These are phyloP conservation scores for Cordyceps fumosorosea DNA, from an alignment of 2,329 filamentous ascomycete genomes.

Conservation along the genomic window DNA sequence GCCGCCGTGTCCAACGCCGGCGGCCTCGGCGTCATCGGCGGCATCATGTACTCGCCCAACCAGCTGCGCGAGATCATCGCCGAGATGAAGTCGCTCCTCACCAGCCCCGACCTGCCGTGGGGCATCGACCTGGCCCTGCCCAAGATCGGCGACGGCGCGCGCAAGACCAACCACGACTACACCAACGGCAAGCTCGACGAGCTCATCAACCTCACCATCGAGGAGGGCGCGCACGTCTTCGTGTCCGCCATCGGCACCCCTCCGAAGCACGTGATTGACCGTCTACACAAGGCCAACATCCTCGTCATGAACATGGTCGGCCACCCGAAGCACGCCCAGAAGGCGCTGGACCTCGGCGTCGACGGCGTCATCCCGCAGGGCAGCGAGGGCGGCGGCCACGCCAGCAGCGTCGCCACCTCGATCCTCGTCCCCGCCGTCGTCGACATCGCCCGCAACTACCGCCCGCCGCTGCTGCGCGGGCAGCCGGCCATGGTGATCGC, in stretches of 20 bases:
- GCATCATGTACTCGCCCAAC: conserved; percentile 63
- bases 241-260: conserved; percentile 86
- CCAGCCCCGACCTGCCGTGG: conserved; percentile 65
- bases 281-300: conserved; percentile 72
- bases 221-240: conserved; percentile 77
- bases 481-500: conserved; percentile 73
- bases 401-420: conserved; percentile 78
- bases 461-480: conserved; percentile 62
- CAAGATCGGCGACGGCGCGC: conserved; percentile 75
- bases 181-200: conserved; percentile 83
- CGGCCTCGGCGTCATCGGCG: conserved; percentile 70
- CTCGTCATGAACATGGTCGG: conserved; percentile 98
- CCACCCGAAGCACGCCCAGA: conserved; percentile 82
- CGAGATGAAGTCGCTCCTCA: conserved; percentile 73
- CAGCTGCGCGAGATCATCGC: conserved; percentile 76
- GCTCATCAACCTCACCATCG: conserved; percentile 78
- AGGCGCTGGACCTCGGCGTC: conserved; percentile 78
- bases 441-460: conserved; percentile 70
- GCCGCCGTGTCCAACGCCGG: conserved; percentile 86
- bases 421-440: conserved; percentile 83
- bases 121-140: conserved; percentile 88
- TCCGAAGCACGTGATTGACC: conserved; percentile 63
- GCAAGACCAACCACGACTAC: conserved; percentile 94
- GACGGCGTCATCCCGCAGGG: conserved; percentile 91
- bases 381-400: conserved; percentile 89